phyloP scores from a whole-genome alignment of 768 basidiomycete genomes.

The Tylopilus sp. region DNA sequence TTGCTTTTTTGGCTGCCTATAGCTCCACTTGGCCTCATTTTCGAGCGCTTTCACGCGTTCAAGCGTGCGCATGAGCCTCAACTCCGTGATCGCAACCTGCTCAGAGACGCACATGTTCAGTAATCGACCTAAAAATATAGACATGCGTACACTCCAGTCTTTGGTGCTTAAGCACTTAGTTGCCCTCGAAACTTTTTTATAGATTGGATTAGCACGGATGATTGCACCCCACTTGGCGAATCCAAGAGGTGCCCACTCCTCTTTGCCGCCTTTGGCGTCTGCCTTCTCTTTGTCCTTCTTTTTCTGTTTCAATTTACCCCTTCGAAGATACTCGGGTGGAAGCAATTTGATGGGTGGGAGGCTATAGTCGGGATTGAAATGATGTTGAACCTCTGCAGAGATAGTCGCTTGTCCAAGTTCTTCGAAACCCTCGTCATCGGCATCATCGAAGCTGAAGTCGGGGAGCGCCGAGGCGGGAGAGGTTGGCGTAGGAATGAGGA shows the following conservation, averaged over 20 bases:
- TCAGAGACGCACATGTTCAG: constrained; percentile 3
- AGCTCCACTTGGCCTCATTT: constrained; percentile 79
- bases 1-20: constrained; percentile 94
- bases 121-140: neutral
- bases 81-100: constrained; percentile 76
- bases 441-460: constrained; percentile 32
- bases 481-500: constrained; percentile 36
- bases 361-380: constrained; percentile 46
- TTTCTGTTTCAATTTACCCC: constrained; percentile 45
- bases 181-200: constrained; percentile 64
- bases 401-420: constrained; percentile 13
- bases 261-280: constrained; percentile 49
- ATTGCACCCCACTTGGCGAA: constrained; percentile 69
- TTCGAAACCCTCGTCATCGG: constrained; percentile 25
- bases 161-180: constrained; percentile 74
- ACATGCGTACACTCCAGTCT: constrained; percentile 74
- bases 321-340: constrained; percentile 53
- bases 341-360: constrained; percentile 54
- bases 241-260: constrained; percentile 66
- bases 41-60: constrained; percentile 86
- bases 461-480: constrained; percentile 31
- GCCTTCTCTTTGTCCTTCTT: constrained; percentile 53
- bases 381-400: constrained; percentile 23
- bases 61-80: constrained; percentile 73
- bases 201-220: constrained; percentile 74